Conservation (phyloP, 139 green algal species). For the Asterochloris erici region DNA sequence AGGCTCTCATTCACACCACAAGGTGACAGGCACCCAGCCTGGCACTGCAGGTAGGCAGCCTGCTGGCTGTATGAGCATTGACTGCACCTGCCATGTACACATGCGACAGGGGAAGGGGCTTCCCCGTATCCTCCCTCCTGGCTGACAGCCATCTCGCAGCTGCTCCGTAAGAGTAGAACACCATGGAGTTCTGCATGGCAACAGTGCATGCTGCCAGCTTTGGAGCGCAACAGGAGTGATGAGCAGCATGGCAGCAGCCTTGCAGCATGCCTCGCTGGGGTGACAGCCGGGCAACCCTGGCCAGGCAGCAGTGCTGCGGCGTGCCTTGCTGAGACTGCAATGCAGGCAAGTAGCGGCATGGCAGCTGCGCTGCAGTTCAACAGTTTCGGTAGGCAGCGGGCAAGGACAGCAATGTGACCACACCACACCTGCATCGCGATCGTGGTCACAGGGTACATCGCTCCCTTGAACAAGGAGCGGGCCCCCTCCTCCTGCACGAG, state of each 20-base stretch:
- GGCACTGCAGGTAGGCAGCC: not conserved
- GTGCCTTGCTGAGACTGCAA: not conserved
- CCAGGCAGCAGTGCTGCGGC: not conserved
- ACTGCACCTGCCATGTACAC: constrained; percentile 13
- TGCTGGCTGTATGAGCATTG: not conserved
- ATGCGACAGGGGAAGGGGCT: constrained; percentile 8
- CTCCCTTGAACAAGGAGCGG: constrained; percentile 11
- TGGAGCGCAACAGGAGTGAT: too few relatives aligned
- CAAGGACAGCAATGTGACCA: not conserved
- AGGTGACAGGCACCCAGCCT: too few relatives aligned
- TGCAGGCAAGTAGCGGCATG: not conserved
- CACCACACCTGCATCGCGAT: constrained; percentile 14
- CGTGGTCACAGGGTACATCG: constrained; percentile 12
- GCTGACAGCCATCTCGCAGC: constrained; percentile 2
- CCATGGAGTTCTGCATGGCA: not conserved
- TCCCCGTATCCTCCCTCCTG: not conserved
- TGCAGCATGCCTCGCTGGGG: too few relatives aligned
- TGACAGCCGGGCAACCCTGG: too few relatives aligned
- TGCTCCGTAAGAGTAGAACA: constrained; percentile 14
- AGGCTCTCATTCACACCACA: too few relatives aligned
- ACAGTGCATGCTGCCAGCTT: too few relatives aligned
- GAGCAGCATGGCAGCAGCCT: too few relatives aligned
- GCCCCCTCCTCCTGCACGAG: constrained; percentile 8
- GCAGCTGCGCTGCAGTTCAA: not conserved
- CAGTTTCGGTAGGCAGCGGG: not conserved